phyloP scores from a whole-genome alignment of 208 protist genomes.

The Naegleria gruberi region DNA sequence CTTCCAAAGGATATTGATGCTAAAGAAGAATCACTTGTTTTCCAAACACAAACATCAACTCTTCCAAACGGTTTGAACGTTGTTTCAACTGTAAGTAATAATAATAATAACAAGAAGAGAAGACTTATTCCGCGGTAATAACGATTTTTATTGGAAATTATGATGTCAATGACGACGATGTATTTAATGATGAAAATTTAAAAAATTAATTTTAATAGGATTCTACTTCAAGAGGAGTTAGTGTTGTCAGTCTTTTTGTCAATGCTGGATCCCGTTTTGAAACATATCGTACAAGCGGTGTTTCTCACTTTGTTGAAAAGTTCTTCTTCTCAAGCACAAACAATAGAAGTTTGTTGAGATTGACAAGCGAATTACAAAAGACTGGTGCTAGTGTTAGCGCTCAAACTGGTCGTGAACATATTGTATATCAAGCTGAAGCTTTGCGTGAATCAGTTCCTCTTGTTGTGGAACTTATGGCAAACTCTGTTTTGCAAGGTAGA shows the following conservation, averaged over 20 bases:
- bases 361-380: background rate
- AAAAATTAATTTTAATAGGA: background rate
- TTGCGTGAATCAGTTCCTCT: background rate
- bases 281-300: background rate
- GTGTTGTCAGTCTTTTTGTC: conserved; percentile 7
- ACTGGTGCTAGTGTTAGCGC: background rate
- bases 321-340: conserved; percentile 10
- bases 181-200: background rate
- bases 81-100: conserved; percentile 5
- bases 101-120: background rate
- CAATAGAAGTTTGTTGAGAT: background rate
- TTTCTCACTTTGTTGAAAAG: conserved; percentile 7
- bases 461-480: background rate
- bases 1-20: background rate
- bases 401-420: conserved; percentile 13
- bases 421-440: conserved; percentile 10
- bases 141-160: background rate
- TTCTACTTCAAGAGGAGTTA: background rate
- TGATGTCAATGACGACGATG: background rate
- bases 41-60: background rate
- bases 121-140: background rate
- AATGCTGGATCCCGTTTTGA: conserved; percentile 14
- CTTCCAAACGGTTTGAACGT: background rate
- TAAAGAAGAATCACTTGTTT: background rate
- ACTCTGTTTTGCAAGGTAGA: background rate